Evolutionary conservation across 2,329 filamentous ascomycete species (phyloP).

Genomic region (Biscogniauxia marginata): DNA sequence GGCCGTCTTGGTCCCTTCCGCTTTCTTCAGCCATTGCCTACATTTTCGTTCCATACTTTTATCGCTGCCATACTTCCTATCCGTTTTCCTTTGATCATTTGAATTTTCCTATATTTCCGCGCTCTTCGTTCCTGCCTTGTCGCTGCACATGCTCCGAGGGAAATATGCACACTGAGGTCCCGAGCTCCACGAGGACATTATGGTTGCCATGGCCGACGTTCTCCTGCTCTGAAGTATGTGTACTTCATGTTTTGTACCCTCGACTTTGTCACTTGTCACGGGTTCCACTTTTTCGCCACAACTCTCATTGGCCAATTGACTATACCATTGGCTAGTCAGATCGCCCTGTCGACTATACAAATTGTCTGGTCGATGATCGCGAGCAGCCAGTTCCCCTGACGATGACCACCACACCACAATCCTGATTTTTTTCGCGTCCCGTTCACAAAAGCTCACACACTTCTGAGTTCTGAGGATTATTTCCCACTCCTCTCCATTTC

Average conservation of each 20-base stretch:
- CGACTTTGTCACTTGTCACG: constrained; percentile 14
- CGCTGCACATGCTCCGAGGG: not conserved
- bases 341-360: not conserved
- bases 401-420: not conserved
- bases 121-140: not conserved
- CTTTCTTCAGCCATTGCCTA: too few relatives aligned
- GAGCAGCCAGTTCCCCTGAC: not conserved
- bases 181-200: constrained; percentile 43
- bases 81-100: too few relatives aligned
- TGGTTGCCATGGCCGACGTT: constrained; percentile 40
- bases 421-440: not conserved
- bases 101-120: not conserved
- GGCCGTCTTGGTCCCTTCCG: too few relatives aligned
- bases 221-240: constrained; percentile 32
- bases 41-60: too few relatives aligned
- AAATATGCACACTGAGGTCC: constrained; percentile 37
- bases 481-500: not conserved
- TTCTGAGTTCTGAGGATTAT: not conserved
- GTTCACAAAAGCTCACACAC: not conserved
- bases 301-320: too few relatives aligned
- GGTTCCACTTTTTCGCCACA: constrained; percentile 1
- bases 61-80: too few relatives aligned
- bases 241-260: constrained; percentile 27
- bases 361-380: not conserved
- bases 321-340: constrained; percentile 30